Base-by-base conservation (phyloP, 2,329 filamentous ascomycete species). In the Penicillium sp. region DNA sequence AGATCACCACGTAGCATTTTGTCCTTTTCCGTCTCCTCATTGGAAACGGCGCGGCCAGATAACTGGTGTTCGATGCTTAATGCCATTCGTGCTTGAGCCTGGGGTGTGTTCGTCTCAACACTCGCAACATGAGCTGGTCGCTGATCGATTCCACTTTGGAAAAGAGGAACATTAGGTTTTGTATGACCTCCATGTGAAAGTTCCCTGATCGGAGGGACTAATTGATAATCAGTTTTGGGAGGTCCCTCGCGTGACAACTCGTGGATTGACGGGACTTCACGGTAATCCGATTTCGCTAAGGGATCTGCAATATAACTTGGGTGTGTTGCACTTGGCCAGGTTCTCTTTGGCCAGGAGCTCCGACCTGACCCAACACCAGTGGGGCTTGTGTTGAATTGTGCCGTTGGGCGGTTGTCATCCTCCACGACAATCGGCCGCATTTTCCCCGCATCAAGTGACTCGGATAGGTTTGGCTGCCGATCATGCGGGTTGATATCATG, bases 1-100 rank as follows among this genome's bases (percentile, higher is more conserved):
- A 87, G 85, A 46, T 91, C 85, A 13, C 91, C 91, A 35, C 84
- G 84, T 17, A 96, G 81, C 94, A 98, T 98, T 75, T 95, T 92
- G 63, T 96, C 91, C 77, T 95, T 95, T 73, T 97, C 92, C 1
- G 88, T 90, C 46, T 81, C 79, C 38, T 81, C 78, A 35, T 63
- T 84, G 79, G 70, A 72, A 70, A 68, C 78, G 68, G 67, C 70
- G 58, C 76, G 76, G 44, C 75, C 70, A 13, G 76, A 75, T 15
- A 79, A 54, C 59, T 79, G 77, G 51, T 77, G 75, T 48, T 79
- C 78, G 59, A 79, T 78, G 56, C 70, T 78, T 15, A 80, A 69
- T n/a, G 78, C 77, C 70, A 79, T 76, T 44, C 79, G 73, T 26
- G 79, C 79, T 52, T 80, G 78, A 9, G 78, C 76, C 56, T 79